Base-by-base conservation (phyloP, 768 basidiomycete genomes). In the Pisolithus orientalis region DNA sequence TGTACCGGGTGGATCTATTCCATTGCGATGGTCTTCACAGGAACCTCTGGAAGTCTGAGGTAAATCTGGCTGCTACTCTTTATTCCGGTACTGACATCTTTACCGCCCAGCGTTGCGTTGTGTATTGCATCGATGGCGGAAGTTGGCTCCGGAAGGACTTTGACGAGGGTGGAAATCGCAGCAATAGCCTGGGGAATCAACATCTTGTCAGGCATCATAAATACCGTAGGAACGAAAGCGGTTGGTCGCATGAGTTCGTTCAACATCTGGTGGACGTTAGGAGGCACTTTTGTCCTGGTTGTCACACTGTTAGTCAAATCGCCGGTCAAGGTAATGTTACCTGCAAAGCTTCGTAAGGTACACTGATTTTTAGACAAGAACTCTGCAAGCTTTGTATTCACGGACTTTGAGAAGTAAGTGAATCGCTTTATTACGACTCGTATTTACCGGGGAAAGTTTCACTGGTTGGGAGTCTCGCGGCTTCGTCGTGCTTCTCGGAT, bases 231-330 rank as follows among this genome's bases (percentile, higher is more conserved):
- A 1, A 81, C 80, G 24, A 78, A 77, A 54, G 79, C 76, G 4
- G 78, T 82, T 29, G 79, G 79, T 1, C 69, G 72, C 3, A 76
- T 80, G 76, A 80, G 79, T 54, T 64, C 72, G 14, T 75, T 80
- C 63, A 78, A 76, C 54, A 67, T 82, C 27, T 82, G 80, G 80
- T 82, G 80, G 80, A 83, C 80, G 11, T 66, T 82, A 1, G 78
- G 78, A 27, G 80, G 80, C 13, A 82, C 80, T 0, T 62, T 81
- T 17, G 76, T 80, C 29, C 70, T 82, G n/a, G 77, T 79, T 8
- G 74, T 80, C 48, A 74, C 80, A 1, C 64, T 82, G n/a, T 68
- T 82, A 5, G 78, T 79, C 10, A 80, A 80, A 60, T 75, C 81
- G 9, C 79, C 80, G 5, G 66, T 67, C 27, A 80, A 77, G 71